Conservation (phyloP, 306 rosid genomes). For the Cicer cuneatum region DNA sequence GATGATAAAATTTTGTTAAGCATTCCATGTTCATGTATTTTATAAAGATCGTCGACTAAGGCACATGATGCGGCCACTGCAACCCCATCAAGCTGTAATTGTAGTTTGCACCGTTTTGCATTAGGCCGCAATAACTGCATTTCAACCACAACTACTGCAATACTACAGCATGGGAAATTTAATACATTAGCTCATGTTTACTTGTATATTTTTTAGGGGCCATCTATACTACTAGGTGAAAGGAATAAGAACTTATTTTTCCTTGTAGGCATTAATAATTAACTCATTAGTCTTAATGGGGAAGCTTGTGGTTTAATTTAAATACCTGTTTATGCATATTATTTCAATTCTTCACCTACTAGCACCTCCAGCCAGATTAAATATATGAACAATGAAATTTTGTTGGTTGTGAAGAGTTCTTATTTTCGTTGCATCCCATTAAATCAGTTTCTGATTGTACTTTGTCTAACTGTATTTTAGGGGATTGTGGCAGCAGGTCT, state of each 20-base stretch:
- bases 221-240: background rate
- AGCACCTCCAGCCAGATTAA: background rate
- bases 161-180: background rate
- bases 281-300: background rate
- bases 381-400: background rate
- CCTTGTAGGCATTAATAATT: background rate
- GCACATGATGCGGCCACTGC: background rate
- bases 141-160: background rate
- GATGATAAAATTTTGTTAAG: background rate
- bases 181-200: background rate
- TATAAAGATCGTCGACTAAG: background rate
- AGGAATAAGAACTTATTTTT: background rate
- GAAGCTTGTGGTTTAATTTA: background rate
- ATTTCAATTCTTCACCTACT: background rate
- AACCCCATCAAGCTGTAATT: background rate
- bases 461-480: conserved; percentile 49
- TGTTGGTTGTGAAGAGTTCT: conserved; percentile 9
- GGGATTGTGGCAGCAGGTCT: conserved; percentile 85
- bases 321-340: background rate
- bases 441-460: background rate
- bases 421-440: background rate
- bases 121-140: background rate
- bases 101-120: background rate
- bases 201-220: background rate
- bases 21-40: background rate